Evolutionary conservation across 495 filamentous ascomycete species (phyloP).

Genomic region (Sphaerosporella brunnea): DNA sequence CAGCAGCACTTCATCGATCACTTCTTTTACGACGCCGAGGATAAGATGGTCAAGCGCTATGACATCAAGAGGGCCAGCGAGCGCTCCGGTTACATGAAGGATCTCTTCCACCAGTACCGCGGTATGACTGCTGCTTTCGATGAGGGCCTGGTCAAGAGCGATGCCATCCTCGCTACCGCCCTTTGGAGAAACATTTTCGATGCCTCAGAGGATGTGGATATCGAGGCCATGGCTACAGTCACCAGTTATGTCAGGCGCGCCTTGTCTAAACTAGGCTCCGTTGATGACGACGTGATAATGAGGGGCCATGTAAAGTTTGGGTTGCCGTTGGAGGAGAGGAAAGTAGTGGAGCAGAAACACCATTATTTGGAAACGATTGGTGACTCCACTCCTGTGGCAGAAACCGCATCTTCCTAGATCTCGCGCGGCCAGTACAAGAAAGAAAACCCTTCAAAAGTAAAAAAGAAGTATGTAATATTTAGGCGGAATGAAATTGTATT

Average conservation of each 20-base stretch:
- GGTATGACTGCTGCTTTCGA: slow-evolving; percentile 59
- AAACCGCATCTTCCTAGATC: no score
- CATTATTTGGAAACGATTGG: no score
- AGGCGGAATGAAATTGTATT: no score
- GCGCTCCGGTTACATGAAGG: slow-evolving; percentile 50
- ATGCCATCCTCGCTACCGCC: slow-evolving; percentile 41
- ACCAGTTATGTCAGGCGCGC: slow-evolving; percentile 62
- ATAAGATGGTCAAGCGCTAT: slow-evolving; percentile 45
- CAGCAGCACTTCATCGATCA: slow-evolving; percentile 72
- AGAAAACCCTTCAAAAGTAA: no score
- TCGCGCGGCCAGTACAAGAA: no score
- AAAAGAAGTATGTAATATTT: no score
- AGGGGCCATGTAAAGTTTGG: slow-evolving; percentile 27
- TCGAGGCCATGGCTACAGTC: slow-evolving; percentile 49
- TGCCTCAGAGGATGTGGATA: slow-evolving; percentile 51
- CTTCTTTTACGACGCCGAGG: slow-evolving; percentile 82
- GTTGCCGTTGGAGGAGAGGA: slow-evolving; percentile 24
- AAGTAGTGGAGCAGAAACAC: slow-evolving; percentile 28
- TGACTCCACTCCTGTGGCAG: no score
- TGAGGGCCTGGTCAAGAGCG: slow-evolving; percentile 30
- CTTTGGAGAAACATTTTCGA: slow-evolving; percentile 90
- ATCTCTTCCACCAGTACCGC: slow-evolving; percentile 81
- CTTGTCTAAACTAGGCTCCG: slow-evolving; percentile 42
- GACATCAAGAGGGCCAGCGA: slow-evolving; percentile 4
- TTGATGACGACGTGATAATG: slow-evolving; percentile 38